Evolutionary conservation across 108 stramenopile genomes (phyloP).

Genomic region (Chaetoceros tenuissimus): DNA sequence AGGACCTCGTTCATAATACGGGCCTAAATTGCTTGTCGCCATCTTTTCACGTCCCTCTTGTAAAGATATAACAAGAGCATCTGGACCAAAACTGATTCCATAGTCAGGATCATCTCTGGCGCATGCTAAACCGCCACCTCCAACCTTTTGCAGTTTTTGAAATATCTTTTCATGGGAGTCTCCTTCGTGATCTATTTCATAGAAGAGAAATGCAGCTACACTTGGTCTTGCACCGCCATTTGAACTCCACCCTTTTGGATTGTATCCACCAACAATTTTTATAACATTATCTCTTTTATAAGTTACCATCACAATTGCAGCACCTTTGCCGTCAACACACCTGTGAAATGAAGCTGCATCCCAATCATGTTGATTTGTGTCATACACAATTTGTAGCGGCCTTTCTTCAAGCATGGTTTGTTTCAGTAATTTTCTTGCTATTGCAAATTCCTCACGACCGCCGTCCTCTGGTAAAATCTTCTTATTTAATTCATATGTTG

Average conservation of each 20-base stretch:
- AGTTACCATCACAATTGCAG: slow-evolving; percentile 44
- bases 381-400: slow-evolving; percentile 39
- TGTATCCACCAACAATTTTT: slow-evolving; percentile 51
- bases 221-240: slow-evolving; percentile 45
- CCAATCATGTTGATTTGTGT: slow-evolving; percentile 48
- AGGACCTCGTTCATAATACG: slow-evolving; percentile 57
- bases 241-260: slow-evolving; percentile 59
- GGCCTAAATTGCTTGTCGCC: slow-evolving; percentile 43
- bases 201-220: slow-evolving; percentile 56
- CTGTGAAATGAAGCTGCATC: slow-evolving; percentile 36
- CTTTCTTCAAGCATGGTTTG: slow-evolving; percentile 60
- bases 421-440: slow-evolving; percentile 48
- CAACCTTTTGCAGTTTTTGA: slow-evolving; percentile 49
- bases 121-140: slow-evolving; percentile 68
- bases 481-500: slow-evolving; percentile 23
- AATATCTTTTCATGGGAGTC: background rate
- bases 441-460: background rate
- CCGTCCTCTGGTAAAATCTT: slow-evolving; percentile 9
- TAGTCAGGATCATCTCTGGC: slow-evolving; percentile 44
- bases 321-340: slow-evolving; percentile 56
- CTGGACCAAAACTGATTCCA: slow-evolving; percentile 60
- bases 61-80: slow-evolving; percentile 51
- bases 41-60: slow-evolving; percentile 13
- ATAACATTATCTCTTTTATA: slow-evolving; percentile 4
- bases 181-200: slow-evolving; percentile 16